phyloP scores from a whole-genome alignment of 2,329 filamentous ascomycete genomes.

The Curvularia sp. region DNA sequence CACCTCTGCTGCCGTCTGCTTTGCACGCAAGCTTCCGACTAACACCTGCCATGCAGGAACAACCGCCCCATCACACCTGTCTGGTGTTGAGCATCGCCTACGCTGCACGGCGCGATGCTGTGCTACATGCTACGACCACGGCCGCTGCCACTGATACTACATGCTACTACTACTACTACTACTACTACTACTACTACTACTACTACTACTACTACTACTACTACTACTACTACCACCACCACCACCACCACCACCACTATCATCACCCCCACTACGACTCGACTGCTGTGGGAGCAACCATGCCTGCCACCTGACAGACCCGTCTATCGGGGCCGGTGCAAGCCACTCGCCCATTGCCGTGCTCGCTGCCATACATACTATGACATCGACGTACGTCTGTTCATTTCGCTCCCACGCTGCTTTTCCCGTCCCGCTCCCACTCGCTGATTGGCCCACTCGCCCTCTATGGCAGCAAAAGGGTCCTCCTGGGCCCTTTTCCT shows the following conservation, averaged over 20 bases:
- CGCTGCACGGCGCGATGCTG: constrained; percentile 14
- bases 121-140: constrained; percentile 26
- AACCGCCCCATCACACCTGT: constrained; percentile 21
- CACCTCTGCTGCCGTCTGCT: background rate
- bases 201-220: too few relatives aligned
- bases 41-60: constrained; percentile 39
- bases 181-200: too few relatives aligned
- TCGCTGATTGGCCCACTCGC: constrained; percentile 23
- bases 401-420: constrained; percentile 20
- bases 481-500: background rate
- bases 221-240: too few relatives aligned
- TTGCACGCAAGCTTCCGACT: constrained; percentile 23
- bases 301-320: constrained; percentile 33
- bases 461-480: constrained; percentile 16
- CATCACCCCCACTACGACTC: constrained; percentile 16
- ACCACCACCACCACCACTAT: too few relatives aligned
- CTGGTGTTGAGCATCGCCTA: constrained; percentile 13
- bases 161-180: too few relatives aligned
- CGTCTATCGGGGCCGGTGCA: constrained; percentile 29
- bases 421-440: constrained; percentile 21
- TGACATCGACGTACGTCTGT: constrained; percentile 29
- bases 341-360: constrained; percentile 23
- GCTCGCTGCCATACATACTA: constrained; percentile 12
- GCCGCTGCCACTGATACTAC: constrained; percentile 2
- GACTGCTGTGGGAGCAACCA: constrained; percentile 21